A percentile compares a stretch with the other conserved stretches of the same genome.
Evolutionary conservation across 2,329 filamentous ascomycete species (phyloP).

Genomic region (Colletotrichum spinosum): DNA sequence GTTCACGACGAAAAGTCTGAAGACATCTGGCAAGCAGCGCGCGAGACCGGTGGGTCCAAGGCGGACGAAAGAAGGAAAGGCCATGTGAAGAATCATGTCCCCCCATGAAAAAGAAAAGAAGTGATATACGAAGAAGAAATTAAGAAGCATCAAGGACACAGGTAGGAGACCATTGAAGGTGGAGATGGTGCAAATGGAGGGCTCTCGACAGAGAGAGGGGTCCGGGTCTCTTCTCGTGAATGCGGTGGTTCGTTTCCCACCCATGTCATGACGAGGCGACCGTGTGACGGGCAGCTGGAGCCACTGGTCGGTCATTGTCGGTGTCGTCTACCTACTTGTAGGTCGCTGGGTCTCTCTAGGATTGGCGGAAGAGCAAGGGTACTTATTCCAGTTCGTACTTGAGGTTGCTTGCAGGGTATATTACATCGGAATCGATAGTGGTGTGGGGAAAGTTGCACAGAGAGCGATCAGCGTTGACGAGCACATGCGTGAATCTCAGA

Average conservation of each 20-base stretch:
- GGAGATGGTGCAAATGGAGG: constrained; percentile 29
- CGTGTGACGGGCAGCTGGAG: constrained; percentile 36
- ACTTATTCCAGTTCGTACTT: constrained; percentile 29
- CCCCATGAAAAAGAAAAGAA: neutral
- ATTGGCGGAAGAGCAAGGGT: constrained; percentile 12
- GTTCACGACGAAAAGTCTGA: too few relatives aligned
- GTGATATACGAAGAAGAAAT: constrained; percentile 37
- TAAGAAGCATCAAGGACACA: constrained; percentile 23
- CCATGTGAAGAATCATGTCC: constrained; percentile 12
- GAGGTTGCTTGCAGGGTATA: constrained; percentile 30
- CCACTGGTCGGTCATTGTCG: constrained; percentile 28
- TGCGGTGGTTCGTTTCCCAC: neutral
- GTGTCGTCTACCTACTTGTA: constrained; percentile 1
- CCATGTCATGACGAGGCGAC: constrained; percentile 28
- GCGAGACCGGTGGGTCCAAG: constrained; percentile 5
- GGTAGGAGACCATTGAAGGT: constrained; percentile 32
- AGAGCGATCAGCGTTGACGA: neutral
- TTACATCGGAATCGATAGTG: constrained; percentile 37
- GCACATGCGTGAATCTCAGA: neutral
- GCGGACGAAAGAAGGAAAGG: neutral
- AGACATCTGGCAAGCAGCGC: neutral
- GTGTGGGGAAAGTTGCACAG: constrained; percentile 30
- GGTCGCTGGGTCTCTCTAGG: constrained; percentile 19
- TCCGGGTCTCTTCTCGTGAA: constrained; percentile 15
- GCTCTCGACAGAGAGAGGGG: constrained; percentile 9